A percentile compares a stretch with the other conserved stretches of the same genome.
phyloP scores from a whole-genome alignment of 2,329 filamentous ascomycete genomes.

The Alternaria brassicicola region DNA sequence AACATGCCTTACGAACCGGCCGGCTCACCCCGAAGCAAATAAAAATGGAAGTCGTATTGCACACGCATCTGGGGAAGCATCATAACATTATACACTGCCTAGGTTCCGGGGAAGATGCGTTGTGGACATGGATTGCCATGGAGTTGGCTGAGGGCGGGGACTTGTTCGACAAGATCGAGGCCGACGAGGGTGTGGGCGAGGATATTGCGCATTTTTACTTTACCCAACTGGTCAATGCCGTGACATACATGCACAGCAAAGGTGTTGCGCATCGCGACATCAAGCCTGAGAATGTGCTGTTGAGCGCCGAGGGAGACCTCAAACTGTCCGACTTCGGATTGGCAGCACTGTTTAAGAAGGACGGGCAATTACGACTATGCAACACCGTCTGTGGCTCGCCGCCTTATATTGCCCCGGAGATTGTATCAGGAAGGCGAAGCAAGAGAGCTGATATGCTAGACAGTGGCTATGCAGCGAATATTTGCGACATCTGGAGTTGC shows the following conservation, averaged over 20 bases:
- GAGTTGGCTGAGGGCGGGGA: conserved; percentile 95
- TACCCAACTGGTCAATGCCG: conserved; percentile 84
- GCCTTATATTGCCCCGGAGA: conserved; percentile 96
- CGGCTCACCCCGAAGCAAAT: conserved; percentile 89
- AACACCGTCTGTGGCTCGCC: conserved; percentile 93
- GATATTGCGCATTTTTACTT: conserved; percentile 98
- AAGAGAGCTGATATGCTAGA: conserved; percentile 57
- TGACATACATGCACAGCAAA: conserved; percentile 94
- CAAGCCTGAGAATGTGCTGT: conserved; percentile 88
- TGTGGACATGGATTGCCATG: conserved; percentile 99
- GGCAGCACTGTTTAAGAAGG: conserved; percentile 90
- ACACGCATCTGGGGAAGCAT: conserved; percentile 86
- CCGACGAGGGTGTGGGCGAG: conserved; percentile 90
- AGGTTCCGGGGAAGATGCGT: conserved; percentile 78
- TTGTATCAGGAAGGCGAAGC: conserved; percentile 62
- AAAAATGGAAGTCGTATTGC: conserved; percentile 87
- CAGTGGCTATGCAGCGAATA: conserved; percentile 73
- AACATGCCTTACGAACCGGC: conserved; percentile 87
- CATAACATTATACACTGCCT: conserved; percentile 95
- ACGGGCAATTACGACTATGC: conserved; percentile 80
- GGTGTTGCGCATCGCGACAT: conserved; percentile 84
- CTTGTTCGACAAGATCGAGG: conserved; percentile 98
- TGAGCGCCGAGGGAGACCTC: conserved; percentile 81
- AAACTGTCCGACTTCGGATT: conserved; percentile 98
- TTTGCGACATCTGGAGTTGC: conserved; percentile 95